These are phyloP conservation scores for Mycena indigotica DNA, from an alignment of 768 basidiomycete species.

Conservation along the genomic window DNA sequence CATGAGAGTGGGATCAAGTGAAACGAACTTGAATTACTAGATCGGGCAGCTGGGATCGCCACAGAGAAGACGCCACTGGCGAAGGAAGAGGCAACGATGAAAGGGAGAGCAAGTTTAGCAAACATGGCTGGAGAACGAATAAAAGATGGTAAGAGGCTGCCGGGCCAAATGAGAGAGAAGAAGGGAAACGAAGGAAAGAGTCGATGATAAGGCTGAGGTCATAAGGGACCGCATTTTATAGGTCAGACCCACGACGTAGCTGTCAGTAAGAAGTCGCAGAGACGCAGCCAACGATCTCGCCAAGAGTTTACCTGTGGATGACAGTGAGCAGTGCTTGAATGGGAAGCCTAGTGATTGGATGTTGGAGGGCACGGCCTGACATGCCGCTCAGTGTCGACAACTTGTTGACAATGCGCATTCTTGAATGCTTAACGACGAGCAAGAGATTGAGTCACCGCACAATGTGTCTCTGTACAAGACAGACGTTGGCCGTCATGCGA, in stretches of 20 bases:
- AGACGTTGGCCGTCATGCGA: not conserved
- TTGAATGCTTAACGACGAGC: conserved; percentile 22
- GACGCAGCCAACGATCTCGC: conserved; percentile 17
- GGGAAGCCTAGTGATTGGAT: not conserved
- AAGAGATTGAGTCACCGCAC: conserved; percentile 10
- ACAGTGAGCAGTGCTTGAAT: not conserved
- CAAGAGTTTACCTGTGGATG: conserved; percentile 9
- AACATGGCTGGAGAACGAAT: conserved; percentile 39
- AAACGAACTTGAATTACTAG: not conserved
- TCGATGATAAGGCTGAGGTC: conserved; percentile 11
- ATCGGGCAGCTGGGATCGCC: conserved; percentile 27
- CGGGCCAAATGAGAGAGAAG: conserved; percentile 38
- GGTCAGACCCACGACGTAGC: not conserved
- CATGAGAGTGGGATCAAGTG: not conserved
- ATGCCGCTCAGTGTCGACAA: conserved; percentile 19
- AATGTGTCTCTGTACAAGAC: conserved; percentile 5
- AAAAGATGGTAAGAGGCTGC: conserved; percentile 42
- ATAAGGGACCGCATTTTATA: conserved; percentile 23
- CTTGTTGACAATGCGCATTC: conserved; percentile 4
- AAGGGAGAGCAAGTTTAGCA: conserved; percentile 37
- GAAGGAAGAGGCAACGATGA: conserved; percentile 35
- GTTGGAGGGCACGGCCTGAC: conserved; percentile 12
- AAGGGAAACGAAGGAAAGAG: conserved; percentile 25
- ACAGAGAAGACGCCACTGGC: conserved; percentile 34
- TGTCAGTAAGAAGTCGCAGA: conserved; percentile 9